phyloP scores from a whole-genome alignment of 352 stramenopile species.

The Phytophthora niederhauseri region DNA sequence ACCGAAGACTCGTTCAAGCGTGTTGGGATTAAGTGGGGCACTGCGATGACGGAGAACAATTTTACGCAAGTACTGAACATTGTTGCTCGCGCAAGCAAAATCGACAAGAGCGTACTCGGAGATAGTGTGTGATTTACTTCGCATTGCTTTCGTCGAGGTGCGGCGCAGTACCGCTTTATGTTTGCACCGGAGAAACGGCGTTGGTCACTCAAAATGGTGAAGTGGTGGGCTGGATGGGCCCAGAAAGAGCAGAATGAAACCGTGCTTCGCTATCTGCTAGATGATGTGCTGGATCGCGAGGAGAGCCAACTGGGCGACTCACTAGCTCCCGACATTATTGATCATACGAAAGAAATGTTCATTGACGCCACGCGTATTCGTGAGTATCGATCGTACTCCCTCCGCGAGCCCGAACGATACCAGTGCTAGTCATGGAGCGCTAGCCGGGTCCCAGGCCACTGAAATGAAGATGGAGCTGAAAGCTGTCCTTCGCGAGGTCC shows the following conservation, averaged over 20 bases:
- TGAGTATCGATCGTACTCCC: no score
- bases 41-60: background rate
- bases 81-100: conserved; percentile 5
- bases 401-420: no score
- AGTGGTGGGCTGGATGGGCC: conserved; percentile 26
- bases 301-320: no score
- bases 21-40: no score
- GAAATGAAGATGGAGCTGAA: background rate
- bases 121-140: conserved; percentile 20
- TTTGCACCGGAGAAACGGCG: no score
- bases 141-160: conserved; percentile 14
- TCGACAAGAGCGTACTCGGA: background rate
- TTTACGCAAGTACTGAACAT: conserved; percentile 21
- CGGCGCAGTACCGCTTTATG: conserved; percentile 31
- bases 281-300: background rate
- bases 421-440: no score
- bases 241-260: conserved; percentile 10
- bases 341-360: no score
- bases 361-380: no score
- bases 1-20: no score
- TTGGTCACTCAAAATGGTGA: no score
- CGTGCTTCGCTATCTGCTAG: background rate
- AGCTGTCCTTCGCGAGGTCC: no score
- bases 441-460: background rate
- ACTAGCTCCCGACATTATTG: no score